phyloP scores from a whole-genome alignment of 306 rosid species.

The Vachellia collinsii region DNA sequence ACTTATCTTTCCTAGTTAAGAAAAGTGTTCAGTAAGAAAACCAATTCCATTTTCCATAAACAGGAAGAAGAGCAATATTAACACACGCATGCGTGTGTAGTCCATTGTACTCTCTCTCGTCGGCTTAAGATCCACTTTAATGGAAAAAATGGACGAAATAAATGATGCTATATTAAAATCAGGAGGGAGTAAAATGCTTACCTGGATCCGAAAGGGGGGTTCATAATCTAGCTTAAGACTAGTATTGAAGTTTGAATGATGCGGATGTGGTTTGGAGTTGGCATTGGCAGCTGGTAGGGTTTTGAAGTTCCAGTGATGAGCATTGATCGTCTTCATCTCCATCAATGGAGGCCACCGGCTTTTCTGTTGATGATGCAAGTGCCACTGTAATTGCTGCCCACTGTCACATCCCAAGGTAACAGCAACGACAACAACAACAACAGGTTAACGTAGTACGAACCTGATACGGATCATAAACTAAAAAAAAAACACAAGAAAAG shows the following conservation, averaged over 20 bases:
- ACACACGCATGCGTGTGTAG: neutral
- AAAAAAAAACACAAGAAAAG: too few relatives aligned
- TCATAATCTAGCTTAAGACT: constrained; percentile 41
- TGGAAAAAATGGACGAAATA: too few relatives aligned
- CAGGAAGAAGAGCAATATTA: too few relatives aligned
- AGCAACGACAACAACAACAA: neutral
- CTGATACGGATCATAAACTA: neutral
- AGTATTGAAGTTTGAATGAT: constrained; percentile 37
- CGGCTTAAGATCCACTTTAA: too few relatives aligned
- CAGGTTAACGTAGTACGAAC: neutral
- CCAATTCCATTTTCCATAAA: too few relatives aligned
- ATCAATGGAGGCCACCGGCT: constrained; percentile 53
- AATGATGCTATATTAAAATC: too few relatives aligned
- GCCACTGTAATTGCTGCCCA: constrained; percentile 44
- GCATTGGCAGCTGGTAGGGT: constrained; percentile 33
- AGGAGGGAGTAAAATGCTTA: neutral
- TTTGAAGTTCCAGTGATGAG: constrained; percentile 42
- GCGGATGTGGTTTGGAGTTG: constrained; percentile 26
- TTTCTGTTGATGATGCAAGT: constrained; percentile 46
- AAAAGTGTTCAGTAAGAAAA: too few relatives aligned
- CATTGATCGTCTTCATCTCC: constrained; percentile 35
- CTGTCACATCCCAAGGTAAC: constrained; percentile 8
- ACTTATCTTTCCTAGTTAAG: too few relatives aligned
- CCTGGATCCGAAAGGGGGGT: constrained; percentile 56
- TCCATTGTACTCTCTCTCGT: too few relatives aligned